Evolutionary conservation across 2,329 filamentous ascomycete genomes (phyloP), one percentile per base, ranked within the genome.

Genomic region (Cordyceps militaris): DNA sequence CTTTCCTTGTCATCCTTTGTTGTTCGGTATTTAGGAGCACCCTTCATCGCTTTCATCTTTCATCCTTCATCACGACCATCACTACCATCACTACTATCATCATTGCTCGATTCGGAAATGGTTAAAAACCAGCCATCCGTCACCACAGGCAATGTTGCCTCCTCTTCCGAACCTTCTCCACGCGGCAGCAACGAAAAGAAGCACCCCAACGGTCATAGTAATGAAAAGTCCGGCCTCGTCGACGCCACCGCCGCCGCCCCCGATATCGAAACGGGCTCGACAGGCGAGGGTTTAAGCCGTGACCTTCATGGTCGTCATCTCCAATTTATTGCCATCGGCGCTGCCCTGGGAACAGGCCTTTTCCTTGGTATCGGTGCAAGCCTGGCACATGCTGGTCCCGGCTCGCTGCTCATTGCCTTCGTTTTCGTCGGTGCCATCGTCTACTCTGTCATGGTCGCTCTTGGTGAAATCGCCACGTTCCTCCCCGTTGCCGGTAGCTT

Each of bases 401-500:
- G 81, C 1, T 83, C 84, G 30, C 80, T 84, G 38, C 76, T 91
- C 48, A 79, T 91, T 62, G 85, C 84, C 49, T 90, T 87, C 67
- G 67, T 82, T 59, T 86, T 88, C 61, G 79, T 91, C 66, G 89
- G 87, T 53, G 77, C 82, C 16, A 81, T 92, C 59, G 82, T 93
- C 49, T 93, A 82, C 75, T 85, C 84, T 4, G 84, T 92, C 71
- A 91, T 93, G 86, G 78, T 79, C 49, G 79, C 79, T 47, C 74
- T 87, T 32, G 83, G 82, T 51, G 84, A 95, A 73, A 87, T 94
- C 79, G 86, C 88, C 10, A 86, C 88, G 11, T 90, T 85, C 64
- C 84, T 92, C 28, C 90, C 90, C 6, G 84, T 92, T 36, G 77
- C 86, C 21, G 89, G 88, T 59, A 86, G 87, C 42, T 92, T 92